Conservation (phyloP, 2,329 filamentous ascomycete genomes). For the Aureobasidium uvarum region DNA sequence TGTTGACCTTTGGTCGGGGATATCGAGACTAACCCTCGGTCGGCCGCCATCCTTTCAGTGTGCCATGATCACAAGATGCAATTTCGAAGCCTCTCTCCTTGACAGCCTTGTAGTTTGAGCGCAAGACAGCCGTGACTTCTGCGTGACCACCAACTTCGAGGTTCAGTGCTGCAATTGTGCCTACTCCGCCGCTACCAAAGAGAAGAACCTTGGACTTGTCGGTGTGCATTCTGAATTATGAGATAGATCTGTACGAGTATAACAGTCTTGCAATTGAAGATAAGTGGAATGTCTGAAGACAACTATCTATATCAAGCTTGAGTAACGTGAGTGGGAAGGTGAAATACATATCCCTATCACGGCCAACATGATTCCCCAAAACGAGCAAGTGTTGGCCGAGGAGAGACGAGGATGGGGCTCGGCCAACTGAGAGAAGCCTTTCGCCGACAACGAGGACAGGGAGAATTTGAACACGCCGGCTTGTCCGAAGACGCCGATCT, state of each 20-base stretch:
- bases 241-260: neutral
- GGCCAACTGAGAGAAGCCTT: neutral
- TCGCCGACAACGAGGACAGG: neutral
- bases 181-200: constrained; percentile 57
- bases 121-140: constrained; percentile 55
- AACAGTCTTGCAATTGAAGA: neutral
- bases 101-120: constrained; percentile 57
- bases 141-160: constrained; percentile 53
- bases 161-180: constrained; percentile 56
- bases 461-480: constrained; percentile 4
- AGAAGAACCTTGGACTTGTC: constrained; percentile 46
- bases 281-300: neutral
- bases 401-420: neutral
- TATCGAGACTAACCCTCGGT: constrained; percentile 5
- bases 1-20: neutral
- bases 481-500: constrained; percentile 21
- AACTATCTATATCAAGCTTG: constrained; percentile 20
- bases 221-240: constrained; percentile 8
- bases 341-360: constrained; percentile 7
- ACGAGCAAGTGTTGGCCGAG: constrained; percentile 19
- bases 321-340: constrained; percentile 2
- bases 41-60: constrained; percentile 52
- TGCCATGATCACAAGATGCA: constrained; percentile 56
- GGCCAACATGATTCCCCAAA: constrained; percentile 5
- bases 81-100: constrained; percentile 53